Percentiles rank a stretch among this genome's conserved stretches.
phyloP scores from a whole-genome alignment of 1,284 basidiomycete genomes.

The Cystobasidium slooffiae region DNA sequence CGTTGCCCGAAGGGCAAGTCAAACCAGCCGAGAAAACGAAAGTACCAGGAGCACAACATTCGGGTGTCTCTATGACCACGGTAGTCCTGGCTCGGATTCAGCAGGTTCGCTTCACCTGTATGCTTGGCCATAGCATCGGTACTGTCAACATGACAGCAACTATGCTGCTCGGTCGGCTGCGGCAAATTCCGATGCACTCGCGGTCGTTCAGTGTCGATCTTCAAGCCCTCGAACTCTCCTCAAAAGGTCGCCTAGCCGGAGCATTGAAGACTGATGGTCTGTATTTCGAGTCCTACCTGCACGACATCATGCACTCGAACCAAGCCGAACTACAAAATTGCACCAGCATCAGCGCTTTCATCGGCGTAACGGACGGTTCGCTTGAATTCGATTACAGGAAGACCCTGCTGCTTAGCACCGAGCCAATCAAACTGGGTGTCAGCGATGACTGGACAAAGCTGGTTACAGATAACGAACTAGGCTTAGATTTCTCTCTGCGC shows the following conservation, averaged over 20 bases:
- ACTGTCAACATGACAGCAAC: slow-evolving; percentile 17
- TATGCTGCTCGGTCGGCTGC: slow-evolving; percentile 21
- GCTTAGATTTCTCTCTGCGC: slow-evolving; percentile 33
- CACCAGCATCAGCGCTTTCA: slow-evolving; percentile 32
- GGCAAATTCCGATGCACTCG: slow-evolving; percentile 35
- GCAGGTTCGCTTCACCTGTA: slow-evolving; percentile 12
- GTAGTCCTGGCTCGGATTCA: slow-evolving; percentile 19
- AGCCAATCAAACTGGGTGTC: slow-evolving; percentile 46
- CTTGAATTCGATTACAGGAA: slow-evolving; percentile 47
- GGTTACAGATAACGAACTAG: slow-evolving; percentile 4
- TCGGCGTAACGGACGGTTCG: slow-evolving; percentile 42
- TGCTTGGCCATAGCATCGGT: slow-evolving; percentile 38
- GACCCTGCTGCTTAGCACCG: slow-evolving; percentile 44
- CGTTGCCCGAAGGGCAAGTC: slow-evolving; percentile 2
- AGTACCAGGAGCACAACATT: neutral
- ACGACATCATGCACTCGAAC: slow-evolving; percentile 16
- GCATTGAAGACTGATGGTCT: slow-evolving; percentile 8
- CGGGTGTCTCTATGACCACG: neutral
- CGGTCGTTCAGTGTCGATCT: slow-evolving; percentile 34
- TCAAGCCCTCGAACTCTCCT: neutral
- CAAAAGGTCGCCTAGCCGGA: slow-evolving; percentile 34
- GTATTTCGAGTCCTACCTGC: slow-evolving; percentile 23
- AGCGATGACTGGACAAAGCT: slow-evolving; percentile 47
- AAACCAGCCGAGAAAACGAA: neutral
- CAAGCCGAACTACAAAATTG: neutral